Percentiles rank a stretch among this genome's conserved stretches.
Evolutionary conservation across 2,329 filamentous ascomycete species (phyloP).

Genomic region (Colletotrichum lupini): DNA sequence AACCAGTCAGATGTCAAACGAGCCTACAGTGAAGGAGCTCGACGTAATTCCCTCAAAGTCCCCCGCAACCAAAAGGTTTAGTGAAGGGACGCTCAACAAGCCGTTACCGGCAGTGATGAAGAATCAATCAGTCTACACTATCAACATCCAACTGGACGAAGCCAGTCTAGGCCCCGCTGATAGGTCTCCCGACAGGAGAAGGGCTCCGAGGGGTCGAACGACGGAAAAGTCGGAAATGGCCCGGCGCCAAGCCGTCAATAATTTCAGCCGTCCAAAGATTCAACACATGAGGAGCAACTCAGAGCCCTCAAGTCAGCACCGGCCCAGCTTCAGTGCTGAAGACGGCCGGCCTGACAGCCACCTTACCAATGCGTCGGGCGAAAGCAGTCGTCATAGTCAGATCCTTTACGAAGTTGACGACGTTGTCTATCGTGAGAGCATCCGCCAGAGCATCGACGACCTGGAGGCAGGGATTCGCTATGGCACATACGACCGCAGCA

Average conservation of each 20-base stretch:
- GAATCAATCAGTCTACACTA: slow-evolving; percentile 33
- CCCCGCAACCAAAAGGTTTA: slow-evolving; percentile 4
- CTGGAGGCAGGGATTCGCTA: neutral
- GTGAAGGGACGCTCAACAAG: slow-evolving; percentile 40
- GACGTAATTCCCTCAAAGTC: neutral
- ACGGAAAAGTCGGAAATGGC: neutral
- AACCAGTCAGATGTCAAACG: slow-evolving; percentile 10
- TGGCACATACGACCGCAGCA: slow-evolving; percentile 1
- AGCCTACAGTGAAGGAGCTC: neutral
- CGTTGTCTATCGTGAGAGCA: slow-evolving; percentile 9
- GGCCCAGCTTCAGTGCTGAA: neutral
- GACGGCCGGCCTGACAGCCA: neutral
- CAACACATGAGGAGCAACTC: slow-evolving; percentile 1
- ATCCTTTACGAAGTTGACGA: slow-evolving; percentile 20
- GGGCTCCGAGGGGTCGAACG: neutral
- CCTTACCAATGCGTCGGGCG: neutral
- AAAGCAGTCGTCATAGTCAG: slow-evolving; percentile 15
- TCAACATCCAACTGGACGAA: slow-evolving; percentile 34
- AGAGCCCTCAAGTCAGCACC: slow-evolving; percentile 7
- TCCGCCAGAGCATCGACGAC: slow-evolving; percentile 17
- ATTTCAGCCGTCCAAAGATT: slow-evolving; percentile 25
- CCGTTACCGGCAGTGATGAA: slow-evolving; percentile 41
- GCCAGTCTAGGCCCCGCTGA: slow-evolving; percentile 19
- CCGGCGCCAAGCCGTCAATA: neutral
- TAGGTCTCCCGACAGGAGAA: slow-evolving; percentile 28